Percentiles rank a stretch among this genome's conserved stretches.
phyloP scores from a whole-genome alignment of 1,284 basidiomycete genomes.

The Moesziomyces globuligerus region DNA sequence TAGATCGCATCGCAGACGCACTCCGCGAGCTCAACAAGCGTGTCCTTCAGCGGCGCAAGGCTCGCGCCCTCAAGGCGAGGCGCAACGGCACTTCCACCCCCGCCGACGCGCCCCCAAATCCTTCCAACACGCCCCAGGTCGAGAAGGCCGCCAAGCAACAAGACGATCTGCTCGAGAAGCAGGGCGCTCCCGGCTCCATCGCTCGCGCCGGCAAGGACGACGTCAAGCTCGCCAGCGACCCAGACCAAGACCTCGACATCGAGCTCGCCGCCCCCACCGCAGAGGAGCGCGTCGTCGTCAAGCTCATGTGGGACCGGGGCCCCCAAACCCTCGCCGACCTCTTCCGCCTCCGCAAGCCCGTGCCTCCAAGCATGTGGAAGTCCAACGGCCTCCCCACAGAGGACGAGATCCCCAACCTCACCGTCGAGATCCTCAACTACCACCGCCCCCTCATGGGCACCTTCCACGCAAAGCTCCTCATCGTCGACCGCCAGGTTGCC shows the following conservation, averaged over 20 bases:
- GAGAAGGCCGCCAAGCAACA: slow-evolving; percentile 29
- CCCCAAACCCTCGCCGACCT: slow-evolving; percentile 63
- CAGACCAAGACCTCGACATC: slow-evolving; percentile 21
- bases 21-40: slow-evolving; percentile 58
- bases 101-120: slow-evolving; percentile 1
- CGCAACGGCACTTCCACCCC: slow-evolving; percentile 8
- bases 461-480: slow-evolving; percentile 81
- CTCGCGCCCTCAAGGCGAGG: slow-evolving; percentile 18
- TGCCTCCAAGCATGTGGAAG: slow-evolving; percentile 59
- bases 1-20: slow-evolving; percentile 61
- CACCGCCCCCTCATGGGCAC: slow-evolving; percentile 71
- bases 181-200: slow-evolving; percentile 43
- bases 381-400: slow-evolving; percentile 60
- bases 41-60: slow-evolving; percentile 39
- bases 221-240: neutral
- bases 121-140: slow-evolving; percentile 17
- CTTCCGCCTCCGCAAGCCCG: slow-evolving; percentile 61
- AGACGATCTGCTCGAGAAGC: slow-evolving; percentile 16
- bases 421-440: slow-evolving; percentile 65
- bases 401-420: slow-evolving; percentile 57
- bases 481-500: slow-evolving; percentile 79
- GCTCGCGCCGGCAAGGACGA: slow-evolving; percentile 26
- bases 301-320: slow-evolving; percentile 67
- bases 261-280: slow-evolving; percentile 33
- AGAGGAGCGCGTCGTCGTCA: slow-evolving; percentile 59